A percentile compares a stretch with the other conserved stretches of the same genome.
These are phyloP conservation scores for Syzygium malaccense DNA, from an alignment of 441 rosid genomes.

Conservation along the genomic window DNA sequence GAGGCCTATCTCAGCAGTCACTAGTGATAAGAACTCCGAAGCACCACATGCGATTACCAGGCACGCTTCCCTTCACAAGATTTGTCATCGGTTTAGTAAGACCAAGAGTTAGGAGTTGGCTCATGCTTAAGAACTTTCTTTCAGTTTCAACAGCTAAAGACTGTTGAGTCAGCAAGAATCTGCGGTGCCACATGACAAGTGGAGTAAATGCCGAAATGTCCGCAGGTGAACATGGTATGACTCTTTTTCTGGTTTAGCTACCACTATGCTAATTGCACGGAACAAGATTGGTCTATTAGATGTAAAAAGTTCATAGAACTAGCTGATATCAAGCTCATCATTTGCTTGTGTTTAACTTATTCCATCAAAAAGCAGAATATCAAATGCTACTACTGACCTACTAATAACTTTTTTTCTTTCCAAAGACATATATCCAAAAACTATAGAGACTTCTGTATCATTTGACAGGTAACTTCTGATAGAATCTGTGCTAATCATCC, in stretches of 20 bases:
- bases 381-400: neutral
- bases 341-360: neutral
- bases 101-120: neutral
- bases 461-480: constrained; percentile 21
- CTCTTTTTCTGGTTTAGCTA: neutral
- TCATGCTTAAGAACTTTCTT: neutral
- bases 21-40: constrained; percentile 33
- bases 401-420: neutral
- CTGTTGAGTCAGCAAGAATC: neutral
- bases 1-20: constrained; percentile 53
- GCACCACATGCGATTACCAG: constrained; percentile 62
- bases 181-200: neutral
- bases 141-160: neutral
- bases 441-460: constrained; percentile 23
- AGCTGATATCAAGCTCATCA: neutral
- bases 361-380: neutral
- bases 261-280: neutral
- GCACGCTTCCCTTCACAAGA: constrained; percentile 24
- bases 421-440: neutral
- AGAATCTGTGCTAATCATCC: neutral
- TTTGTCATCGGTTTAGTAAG: neutral
- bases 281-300: neutral
- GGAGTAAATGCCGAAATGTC: neutral
- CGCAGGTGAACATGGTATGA: neutral
- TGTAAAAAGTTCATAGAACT: neutral